Conservation (phyloP, 257 asterid species). For the Lycium ferocissimum region DNA sequence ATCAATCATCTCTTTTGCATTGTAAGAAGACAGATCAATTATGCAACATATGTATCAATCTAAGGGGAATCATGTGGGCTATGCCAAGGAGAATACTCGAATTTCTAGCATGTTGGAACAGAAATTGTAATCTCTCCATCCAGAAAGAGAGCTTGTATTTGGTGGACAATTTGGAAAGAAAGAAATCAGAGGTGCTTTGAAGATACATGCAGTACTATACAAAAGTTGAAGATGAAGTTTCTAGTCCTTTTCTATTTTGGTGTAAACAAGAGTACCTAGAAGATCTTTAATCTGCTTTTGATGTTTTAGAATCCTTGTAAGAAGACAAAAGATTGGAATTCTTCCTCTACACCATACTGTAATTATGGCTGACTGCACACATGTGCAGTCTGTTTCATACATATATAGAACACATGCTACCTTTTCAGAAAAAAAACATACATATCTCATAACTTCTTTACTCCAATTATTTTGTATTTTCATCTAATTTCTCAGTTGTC, state of each 20-base stretch:
- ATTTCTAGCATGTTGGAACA: neutral
- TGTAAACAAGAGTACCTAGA: neutral
- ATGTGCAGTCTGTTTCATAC: neutral
- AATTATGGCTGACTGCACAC: neutral
- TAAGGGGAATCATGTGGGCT: neutral
- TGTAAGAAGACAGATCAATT: neutral
- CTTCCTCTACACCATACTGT: neutral
- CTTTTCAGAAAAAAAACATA: neutral
- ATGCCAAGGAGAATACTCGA: neutral
- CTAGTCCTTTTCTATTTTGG: neutral
- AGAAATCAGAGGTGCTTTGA: neutral
- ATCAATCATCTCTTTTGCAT: neutral
- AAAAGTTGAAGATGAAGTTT: neutral
- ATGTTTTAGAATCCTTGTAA: neutral
- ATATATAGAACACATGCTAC: neutral
- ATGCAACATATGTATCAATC: neutral
- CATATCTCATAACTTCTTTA: neutral
- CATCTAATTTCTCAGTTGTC: neutral
- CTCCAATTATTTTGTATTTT: neutral
- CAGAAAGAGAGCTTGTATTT: neutral
- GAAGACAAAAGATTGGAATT: neutral
- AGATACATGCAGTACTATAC: neutral
- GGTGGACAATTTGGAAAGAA: neutral
- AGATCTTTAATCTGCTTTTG: neutral
- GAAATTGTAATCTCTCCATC: neutral